Conservation (phyloP, 2,329 filamentous ascomycete species). For the Cladosporium sp. region DNA sequence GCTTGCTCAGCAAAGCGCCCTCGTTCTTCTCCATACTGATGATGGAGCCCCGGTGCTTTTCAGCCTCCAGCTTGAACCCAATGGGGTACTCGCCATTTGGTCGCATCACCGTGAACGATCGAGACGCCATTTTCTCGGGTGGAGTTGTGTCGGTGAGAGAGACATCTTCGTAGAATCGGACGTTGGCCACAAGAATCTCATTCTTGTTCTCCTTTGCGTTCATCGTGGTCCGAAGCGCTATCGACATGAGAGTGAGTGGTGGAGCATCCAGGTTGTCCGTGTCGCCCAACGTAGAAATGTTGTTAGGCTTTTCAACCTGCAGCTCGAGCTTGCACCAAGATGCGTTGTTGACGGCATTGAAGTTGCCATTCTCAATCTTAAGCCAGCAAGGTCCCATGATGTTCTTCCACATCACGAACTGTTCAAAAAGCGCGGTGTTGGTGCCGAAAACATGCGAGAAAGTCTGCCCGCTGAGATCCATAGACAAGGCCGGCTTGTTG, state of each 20-base stretch:
- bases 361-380: slow-evolving; percentile 79
- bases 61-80: slow-evolving; percentile 74
- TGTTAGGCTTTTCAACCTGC: slow-evolving; percentile 68
- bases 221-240: slow-evolving; percentile 79
- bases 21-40: slow-evolving; percentile 80
- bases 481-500: slow-evolving; percentile 68
- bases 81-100: slow-evolving; percentile 74
- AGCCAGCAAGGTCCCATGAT: slow-evolving; percentile 99
- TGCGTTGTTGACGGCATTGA: slow-evolving; percentile 76
- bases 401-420: slow-evolving; percentile 98
- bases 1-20: slow-evolving; percentile 75
- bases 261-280: slow-evolving; percentile 76
- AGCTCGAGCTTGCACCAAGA: slow-evolving; percentile 97
- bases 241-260: slow-evolving; percentile 90
- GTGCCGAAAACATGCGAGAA: slow-evolving; percentile 92
- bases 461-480: slow-evolving; percentile 70
- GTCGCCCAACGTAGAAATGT: slow-evolving; percentile 66
- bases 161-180: slow-evolving; percentile 86
- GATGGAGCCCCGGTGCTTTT: slow-evolving; percentile 62
- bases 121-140: slow-evolving; percentile 79
- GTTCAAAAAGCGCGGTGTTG: slow-evolving; percentile 91
- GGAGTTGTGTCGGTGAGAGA: slow-evolving; percentile 80
- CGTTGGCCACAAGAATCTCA: slow-evolving; percentile 86
- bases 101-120: slow-evolving; percentile 86
- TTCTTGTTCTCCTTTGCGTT: slow-evolving; percentile 93